Evolutionary conservation across 805 yeast species (phyloP), one percentile per base, ranked within the genome.

Genomic region (Spencermartinsiella europaea): DNA sequence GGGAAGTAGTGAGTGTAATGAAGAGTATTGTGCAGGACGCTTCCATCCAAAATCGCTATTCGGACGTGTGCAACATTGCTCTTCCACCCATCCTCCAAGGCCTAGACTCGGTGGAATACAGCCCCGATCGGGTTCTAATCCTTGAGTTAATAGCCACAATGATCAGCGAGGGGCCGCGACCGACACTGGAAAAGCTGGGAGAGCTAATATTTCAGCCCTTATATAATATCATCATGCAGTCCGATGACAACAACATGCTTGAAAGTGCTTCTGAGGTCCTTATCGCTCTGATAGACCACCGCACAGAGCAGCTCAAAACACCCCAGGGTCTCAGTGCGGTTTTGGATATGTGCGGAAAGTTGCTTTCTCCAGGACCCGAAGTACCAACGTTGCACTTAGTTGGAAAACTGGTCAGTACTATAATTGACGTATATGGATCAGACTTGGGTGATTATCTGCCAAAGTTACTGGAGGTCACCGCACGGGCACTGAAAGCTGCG

Each of bases 351-450:
- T 80, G 83, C 2, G 77, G 12, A 2, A 80, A 80, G 57, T 76
- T 88, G 44, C 71, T 91, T 27, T 77, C 85, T 1, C 86, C 95
- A 0, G 71, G 72, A 5, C 69, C 85, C 47, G 75, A 84, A 14
- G 97, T 89, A 55, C 76, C 83, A 38, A 96, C 95, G 0, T 90
- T 95, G 1, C 72, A 81, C 65, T 83, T 85, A 48, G 77, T 86
- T 38, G 97, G 91, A 10, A 80, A 57, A 5, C 74, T 85, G 19
- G 80, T 85, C 2, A 70, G 76, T 8, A 74, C 83, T 0, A 69
- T 83, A 28, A 71, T 85, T 33, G 75, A 76, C 16, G 75, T 75
- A 49, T 81, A 75, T 52, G 69, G 74, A 3, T 54, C 54, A 15
- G 68, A 67, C 44, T 58, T 72, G 4, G 63, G 67, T 2, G 65